These are phyloP conservation scores for Phytophthora fragariaefolia DNA, from an alignment of 352 stramenopile species.

Conservation along the genomic window DNA sequence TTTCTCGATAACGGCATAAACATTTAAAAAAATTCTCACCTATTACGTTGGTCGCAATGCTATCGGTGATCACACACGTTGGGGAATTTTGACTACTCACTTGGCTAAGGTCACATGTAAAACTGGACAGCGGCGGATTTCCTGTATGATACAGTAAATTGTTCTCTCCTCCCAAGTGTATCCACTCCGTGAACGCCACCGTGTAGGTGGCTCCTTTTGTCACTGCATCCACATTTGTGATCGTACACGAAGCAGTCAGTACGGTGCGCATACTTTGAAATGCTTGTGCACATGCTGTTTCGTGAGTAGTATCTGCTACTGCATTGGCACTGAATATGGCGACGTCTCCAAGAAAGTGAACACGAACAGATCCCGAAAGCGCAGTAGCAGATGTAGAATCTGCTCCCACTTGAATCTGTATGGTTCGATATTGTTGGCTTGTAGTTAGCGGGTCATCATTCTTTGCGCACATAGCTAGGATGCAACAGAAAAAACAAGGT, in stretches of 20 bases:
- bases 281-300: slow-evolving; percentile 47
- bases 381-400: slow-evolving; percentile 20
- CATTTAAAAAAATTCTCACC: slow-evolving; percentile 34
- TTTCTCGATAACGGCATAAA: background rate
- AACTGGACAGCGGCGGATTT: slow-evolving; percentile 73
- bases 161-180: slow-evolving; percentile 71
- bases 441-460: slow-evolving; percentile 87
- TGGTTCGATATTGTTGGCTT: slow-evolving; percentile 63
- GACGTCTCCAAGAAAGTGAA: slow-evolving; percentile 62
- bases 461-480: slow-evolving; percentile 82
- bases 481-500: background rate
- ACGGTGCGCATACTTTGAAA: slow-evolving; percentile 59
- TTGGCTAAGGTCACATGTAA: slow-evolving; percentile 76
- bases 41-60: slow-evolving; percentile 56
- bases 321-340: slow-evolving; percentile 49
- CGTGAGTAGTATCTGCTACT: slow-evolving; percentile 34
- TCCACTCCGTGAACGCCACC: slow-evolving; percentile 70
- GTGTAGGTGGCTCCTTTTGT: slow-evolving; percentile 71
- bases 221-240: slow-evolving; percentile 34
- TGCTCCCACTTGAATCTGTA: slow-evolving; percentile 59
- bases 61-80: slow-evolving; percentile 74
- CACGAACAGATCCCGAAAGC: slow-evolving; percentile 43
- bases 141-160: slow-evolving; percentile 84
- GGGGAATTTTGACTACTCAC: slow-evolving; percentile 52
- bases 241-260: slow-evolving; percentile 42